Conservation (phyloP, 176 grass and related monocot species). For the Microstegium vimineum region DNA sequence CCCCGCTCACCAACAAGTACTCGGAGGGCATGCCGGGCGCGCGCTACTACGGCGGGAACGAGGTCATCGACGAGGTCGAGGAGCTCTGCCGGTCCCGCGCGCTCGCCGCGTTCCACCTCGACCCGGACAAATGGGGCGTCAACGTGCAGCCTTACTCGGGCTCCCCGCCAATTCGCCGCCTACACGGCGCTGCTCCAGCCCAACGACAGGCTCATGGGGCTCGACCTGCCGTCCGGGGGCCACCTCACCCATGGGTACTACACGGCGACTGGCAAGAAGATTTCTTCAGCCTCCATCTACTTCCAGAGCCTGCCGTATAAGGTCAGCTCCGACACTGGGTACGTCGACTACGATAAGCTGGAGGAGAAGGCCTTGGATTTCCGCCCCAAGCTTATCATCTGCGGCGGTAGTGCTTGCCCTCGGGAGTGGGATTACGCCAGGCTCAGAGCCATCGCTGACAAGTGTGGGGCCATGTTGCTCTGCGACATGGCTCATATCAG, state of each 20-base stretch:
- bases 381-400: slow-evolving; percentile 98
- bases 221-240: slow-evolving; percentile 82
- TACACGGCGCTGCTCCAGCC: slow-evolving; percentile 95
- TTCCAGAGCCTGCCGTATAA: slow-evolving; percentile 95
- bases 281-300: slow-evolving; percentile 95
- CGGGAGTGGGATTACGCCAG: slow-evolving; percentile 95
- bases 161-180: slow-evolving; percentile 95
- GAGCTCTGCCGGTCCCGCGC: slow-evolving; percentile 79
- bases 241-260: slow-evolving; percentile 97
- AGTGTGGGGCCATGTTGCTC: slow-evolving; percentile 79
- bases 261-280: slow-evolving; percentile 88
- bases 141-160: slow-evolving; percentile 99
- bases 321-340: slow-evolving; percentile 58
- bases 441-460: slow-evolving; percentile 79
- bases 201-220: slow-evolving; percentile 93
- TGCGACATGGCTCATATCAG: slow-evolving; percentile 99
- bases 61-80: slow-evolving; percentile 92
- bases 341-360: slow-evolving; percentile 88
- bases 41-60: slow-evolving; percentile 94
- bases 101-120: slow-evolving; percentile 67
- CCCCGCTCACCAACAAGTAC: slow-evolving; percentile 96
- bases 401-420: slow-evolving; percentile 88
- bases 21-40: slow-evolving; percentile 92
- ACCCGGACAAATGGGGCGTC: slow-evolving; percentile 67
- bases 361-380: slow-evolving; percentile 99